These are phyloP conservation scores for Gautieria morchelliformis DNA, from an alignment of 768 basidiomycete species.

Conservation along the genomic window DNA sequence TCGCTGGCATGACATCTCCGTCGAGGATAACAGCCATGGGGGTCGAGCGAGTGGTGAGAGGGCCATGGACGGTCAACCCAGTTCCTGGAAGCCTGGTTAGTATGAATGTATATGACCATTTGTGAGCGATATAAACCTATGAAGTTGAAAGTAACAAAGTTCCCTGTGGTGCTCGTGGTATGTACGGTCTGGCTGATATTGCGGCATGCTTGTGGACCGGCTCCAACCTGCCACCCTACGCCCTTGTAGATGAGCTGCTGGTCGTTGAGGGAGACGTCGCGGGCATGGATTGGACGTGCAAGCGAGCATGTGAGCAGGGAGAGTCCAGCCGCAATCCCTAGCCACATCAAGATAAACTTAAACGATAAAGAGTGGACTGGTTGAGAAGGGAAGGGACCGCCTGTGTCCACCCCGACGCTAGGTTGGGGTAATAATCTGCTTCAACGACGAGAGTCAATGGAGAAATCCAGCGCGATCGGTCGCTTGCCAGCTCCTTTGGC, in stretches of 20 bases:
- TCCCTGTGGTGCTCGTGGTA: constrained; percentile 1
- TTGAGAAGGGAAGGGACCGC: not conserved
- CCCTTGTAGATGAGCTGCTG: not conserved
- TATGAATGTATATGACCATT: not conserved
- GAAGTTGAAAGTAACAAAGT: not conserved
- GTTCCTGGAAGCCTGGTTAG: not conserved
- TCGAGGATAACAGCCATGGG: constrained; percentile 3
- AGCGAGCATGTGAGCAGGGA: constrained; percentile 1
- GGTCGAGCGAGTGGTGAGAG: not conserved
- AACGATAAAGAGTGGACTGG: not conserved
- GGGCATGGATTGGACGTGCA: not conserved
- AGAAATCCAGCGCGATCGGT: not conserved
- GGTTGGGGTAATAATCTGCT: not conserved
- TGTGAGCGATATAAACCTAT: not conserved
- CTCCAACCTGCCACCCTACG: not conserved
- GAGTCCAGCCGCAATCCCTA: constrained; percentile 9
- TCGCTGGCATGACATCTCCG: not conserved
- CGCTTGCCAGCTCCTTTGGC: not conserved
- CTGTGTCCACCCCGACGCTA: not conserved
- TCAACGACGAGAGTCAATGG: not conserved
- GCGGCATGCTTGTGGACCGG: not conserved
- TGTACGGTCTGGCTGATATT: constrained; percentile 1
- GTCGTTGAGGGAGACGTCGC: not conserved
- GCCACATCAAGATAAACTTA: constrained; percentile 4
- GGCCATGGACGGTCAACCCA: not conserved